phyloP scores from a whole-genome alignment of 148 eudicot genomes.

The Drosera capensis region DNA sequence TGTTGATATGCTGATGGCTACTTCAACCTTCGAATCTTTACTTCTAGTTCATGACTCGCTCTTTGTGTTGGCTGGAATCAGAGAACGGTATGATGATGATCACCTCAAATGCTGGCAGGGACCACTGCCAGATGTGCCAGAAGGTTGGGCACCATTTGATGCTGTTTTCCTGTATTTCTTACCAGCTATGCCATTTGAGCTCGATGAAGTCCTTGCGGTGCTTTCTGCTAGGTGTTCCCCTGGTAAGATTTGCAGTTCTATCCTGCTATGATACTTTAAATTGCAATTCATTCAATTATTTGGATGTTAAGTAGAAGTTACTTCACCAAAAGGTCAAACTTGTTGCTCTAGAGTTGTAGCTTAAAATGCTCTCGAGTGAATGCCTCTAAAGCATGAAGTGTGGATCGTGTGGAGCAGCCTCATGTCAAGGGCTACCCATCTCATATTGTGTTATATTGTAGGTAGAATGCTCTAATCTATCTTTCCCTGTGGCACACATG shows the following conservation, averaged over 20 bases:
- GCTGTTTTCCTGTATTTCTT: conserved; percentile 71
- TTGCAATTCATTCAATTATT: background rate
- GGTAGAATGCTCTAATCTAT: background rate
- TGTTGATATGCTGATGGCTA: conserved; percentile 48
- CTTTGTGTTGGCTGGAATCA: conserved; percentile 51
- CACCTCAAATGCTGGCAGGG: conserved; percentile 98
- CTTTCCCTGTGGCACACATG: background rate
- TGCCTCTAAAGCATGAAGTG: too few relatives aligned
- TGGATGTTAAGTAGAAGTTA: too few relatives aligned
- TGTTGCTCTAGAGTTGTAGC: too few relatives aligned
- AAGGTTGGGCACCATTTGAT: conserved; percentile 79
- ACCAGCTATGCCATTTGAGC: conserved; percentile 66
- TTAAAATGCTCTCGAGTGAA: too few relatives aligned
- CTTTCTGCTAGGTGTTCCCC: conserved; percentile 53
- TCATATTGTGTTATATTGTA: background rate
- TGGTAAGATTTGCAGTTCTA: conserved; percentile 25
- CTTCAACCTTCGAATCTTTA: conserved; percentile 39
- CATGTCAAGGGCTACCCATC: too few relatives aligned
- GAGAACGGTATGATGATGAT: conserved; percentile 65
- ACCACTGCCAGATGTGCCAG: conserved; percentile 52
- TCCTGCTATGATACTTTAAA: background rate
- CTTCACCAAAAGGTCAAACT: too few relatives aligned
- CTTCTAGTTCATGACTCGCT: conserved; percentile 76
- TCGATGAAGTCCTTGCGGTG: conserved; percentile 45
- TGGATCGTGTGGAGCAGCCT: too few relatives aligned